A percentile compares a stretch with the other conserved stretches of the same genome.
phyloP scores from a whole-genome alignment of 805 yeast genomes.

The Candida oleophila region DNA sequence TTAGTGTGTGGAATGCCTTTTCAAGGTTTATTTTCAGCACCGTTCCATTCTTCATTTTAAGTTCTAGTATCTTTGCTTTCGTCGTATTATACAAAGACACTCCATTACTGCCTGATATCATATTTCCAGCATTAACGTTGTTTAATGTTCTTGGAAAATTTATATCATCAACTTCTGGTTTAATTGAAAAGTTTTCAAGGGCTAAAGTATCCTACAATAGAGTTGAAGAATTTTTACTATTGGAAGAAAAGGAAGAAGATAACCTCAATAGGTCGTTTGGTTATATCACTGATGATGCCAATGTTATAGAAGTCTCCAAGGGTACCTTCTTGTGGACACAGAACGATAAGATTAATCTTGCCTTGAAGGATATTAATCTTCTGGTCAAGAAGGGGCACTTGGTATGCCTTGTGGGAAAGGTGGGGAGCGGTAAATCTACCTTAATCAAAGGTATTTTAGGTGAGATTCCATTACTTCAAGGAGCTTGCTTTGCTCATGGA shows the following conservation, averaged over 20 bases:
- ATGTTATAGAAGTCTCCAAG: slow-evolving; percentile 60
- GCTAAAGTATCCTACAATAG: slow-evolving; percentile 78
- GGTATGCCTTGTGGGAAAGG: slow-evolving; percentile 41
- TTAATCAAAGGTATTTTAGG: slow-evolving; percentile 35
- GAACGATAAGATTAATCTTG: slow-evolving; percentile 60
- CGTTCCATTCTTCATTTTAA: slow-evolving; percentile 36
- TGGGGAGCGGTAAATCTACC: slow-evolving; percentile 41
- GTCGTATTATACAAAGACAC: slow-evolving; percentile 20
- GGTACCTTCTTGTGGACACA: slow-evolving; percentile 70
- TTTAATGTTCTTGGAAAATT: slow-evolving; percentile 37
- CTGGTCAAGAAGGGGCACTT: slow-evolving; percentile 32
- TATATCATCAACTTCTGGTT: slow-evolving; percentile 30
- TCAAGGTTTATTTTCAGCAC: slow-evolving; percentile 34
- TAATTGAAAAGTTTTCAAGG: slow-evolving; percentile 27
- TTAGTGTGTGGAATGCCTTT: slow-evolving; percentile 33
- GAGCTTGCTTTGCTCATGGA: slow-evolving; percentile 26
- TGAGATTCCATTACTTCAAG: slow-evolving; percentile 19
- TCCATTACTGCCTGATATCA: slow-evolving; percentile 34
- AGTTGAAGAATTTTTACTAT: slow-evolving; percentile 61
- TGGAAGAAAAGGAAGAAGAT: slow-evolving; percentile 30
- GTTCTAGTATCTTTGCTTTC: slow-evolving; percentile 31
- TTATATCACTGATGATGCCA: background rate
- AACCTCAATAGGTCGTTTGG: background rate
- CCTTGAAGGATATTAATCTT: slow-evolving; percentile 37
- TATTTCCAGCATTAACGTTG: slow-evolving; percentile 39